These are phyloP conservation scores for Ambrosia artemisiifolia DNA, from an alignment of 129 eudicot species.

Conservation along the genomic window DNA sequence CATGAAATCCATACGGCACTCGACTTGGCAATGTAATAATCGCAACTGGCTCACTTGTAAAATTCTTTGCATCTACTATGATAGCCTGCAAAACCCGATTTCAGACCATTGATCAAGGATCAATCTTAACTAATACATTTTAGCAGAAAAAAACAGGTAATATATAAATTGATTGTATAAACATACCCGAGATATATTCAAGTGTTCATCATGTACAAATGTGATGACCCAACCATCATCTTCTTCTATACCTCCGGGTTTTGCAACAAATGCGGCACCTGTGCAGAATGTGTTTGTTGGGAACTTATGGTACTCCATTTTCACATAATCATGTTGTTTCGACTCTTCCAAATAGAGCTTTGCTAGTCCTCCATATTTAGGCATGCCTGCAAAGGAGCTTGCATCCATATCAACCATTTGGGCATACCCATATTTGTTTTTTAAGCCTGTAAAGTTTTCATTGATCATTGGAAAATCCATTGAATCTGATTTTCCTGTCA, in stretches of 20 bases:
- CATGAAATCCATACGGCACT: conserved; percentile 68
- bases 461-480: conserved; percentile 77
- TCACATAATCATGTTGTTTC: conserved; percentile 22
- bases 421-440: conserved; percentile 53
- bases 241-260: conserved; percentile 35
- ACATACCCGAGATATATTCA: conserved; percentile 33
- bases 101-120: not conserved
- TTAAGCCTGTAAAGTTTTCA: conserved; percentile 37
- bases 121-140: not conserved
- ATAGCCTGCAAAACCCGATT: conserved; percentile 30
- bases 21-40: conserved; percentile 37
- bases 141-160: too few species aligned
- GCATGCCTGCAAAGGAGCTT: conserved; percentile 55
- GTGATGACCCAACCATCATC: conserved; percentile 64
- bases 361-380: conserved; percentile 65
- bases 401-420: conserved; percentile 53
- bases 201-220: conserved; percentile 40
- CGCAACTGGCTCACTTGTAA: conserved; percentile 41
- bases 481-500: conserved; percentile 44
- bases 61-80: conserved; percentile 41
- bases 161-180: not conserved
- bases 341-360: conserved; percentile 52
- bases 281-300: conserved; percentile 46
- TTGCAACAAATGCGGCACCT: conserved; percentile 53
- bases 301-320: conserved; percentile 45